Conservation (phyloP, 108 stramenopile genomes). For the Fragilaria crotonensis region DNA sequence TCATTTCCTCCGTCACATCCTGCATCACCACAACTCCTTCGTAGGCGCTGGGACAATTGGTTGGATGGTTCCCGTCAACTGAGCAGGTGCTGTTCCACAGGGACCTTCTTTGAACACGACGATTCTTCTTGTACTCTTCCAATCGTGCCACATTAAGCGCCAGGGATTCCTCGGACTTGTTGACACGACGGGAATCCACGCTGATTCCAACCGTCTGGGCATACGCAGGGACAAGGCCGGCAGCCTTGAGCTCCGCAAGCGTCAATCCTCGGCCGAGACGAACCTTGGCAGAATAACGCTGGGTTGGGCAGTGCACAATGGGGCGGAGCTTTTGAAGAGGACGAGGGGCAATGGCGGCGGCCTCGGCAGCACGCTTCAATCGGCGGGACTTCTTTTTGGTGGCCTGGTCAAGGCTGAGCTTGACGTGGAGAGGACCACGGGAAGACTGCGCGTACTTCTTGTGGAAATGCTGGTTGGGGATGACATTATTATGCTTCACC, state of each 20-base stretch:
- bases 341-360: constrained; percentile 92
- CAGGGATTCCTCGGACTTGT: constrained; percentile 80
- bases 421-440: constrained; percentile 90
- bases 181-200: constrained; percentile 91
- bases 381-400: constrained; percentile 95
- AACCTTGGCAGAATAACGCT: constrained; percentile 92
- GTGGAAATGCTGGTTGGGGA: constrained; percentile 98
- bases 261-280: constrained; percentile 96
- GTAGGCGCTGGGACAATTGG: constrained; percentile 54
- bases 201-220: constrained; percentile 95
- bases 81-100: constrained; percentile 44
- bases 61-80: constrained; percentile 56
- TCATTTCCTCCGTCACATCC: constrained; percentile 74
- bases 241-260: constrained; percentile 93
- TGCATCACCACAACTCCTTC: constrained; percentile 81
- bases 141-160: constrained; percentile 90
- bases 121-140: constrained; percentile 89
- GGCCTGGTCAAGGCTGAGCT: constrained; percentile 93
- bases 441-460: constrained; percentile 89
- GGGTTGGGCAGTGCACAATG: constrained; percentile 93
- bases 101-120: constrained; percentile 88
- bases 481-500: constrained; percentile 99
- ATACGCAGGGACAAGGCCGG: constrained; percentile 74
- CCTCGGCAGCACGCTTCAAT: constrained; percentile 87
- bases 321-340: constrained; percentile 92